phyloP scores from a whole-genome alignment of 306 rosid genomes.

The Lathyrus sativus region DNA sequence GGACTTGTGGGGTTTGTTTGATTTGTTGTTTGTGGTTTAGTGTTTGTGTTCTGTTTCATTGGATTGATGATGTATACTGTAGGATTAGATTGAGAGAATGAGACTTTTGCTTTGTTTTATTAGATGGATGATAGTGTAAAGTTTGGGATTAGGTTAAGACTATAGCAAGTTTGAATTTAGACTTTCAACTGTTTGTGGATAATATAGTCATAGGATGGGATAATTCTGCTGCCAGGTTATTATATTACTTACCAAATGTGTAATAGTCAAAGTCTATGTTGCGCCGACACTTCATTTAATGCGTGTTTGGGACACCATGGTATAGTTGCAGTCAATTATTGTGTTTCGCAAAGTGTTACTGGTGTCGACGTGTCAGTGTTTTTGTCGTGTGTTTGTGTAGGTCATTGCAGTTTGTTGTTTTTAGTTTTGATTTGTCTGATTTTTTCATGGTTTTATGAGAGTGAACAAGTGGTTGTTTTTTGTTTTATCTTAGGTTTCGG shows the following conservation, averaged over 20 bases:
- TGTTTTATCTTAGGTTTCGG: conserved; percentile 66
- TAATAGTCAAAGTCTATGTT: not conserved
- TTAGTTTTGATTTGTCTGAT: conserved; percentile 17
- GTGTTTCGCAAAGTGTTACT: not conserved
- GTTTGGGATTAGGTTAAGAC: conserved; percentile 42
- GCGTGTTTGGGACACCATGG: not conserved
- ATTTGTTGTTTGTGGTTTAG: conserved; percentile 7
- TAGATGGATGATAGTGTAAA: not conserved
- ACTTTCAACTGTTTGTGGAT: conserved; percentile 32
- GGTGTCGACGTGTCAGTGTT: not conserved
- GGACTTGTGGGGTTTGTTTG: not conserved
- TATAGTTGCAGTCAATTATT: not conserved
- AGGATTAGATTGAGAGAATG: conserved; percentile 41
- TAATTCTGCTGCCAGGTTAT: not conserved
- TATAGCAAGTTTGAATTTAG: conserved; percentile 34
- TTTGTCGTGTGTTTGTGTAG: not conserved
- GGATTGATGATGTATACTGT: not conserved
- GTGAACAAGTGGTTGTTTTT: conserved; percentile 29
- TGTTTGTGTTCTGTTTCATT: conserved; percentile 25
- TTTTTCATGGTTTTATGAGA: conserved; percentile 17
- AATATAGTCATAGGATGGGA: not conserved
- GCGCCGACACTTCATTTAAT: not conserved
- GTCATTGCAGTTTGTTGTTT: not conserved
- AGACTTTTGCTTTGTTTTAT: conserved; percentile 27
- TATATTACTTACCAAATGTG: not conserved